Conservation (phyloP, 2,329 filamentous ascomycete genomes). For the Cladosporium halotolerans region DNA sequence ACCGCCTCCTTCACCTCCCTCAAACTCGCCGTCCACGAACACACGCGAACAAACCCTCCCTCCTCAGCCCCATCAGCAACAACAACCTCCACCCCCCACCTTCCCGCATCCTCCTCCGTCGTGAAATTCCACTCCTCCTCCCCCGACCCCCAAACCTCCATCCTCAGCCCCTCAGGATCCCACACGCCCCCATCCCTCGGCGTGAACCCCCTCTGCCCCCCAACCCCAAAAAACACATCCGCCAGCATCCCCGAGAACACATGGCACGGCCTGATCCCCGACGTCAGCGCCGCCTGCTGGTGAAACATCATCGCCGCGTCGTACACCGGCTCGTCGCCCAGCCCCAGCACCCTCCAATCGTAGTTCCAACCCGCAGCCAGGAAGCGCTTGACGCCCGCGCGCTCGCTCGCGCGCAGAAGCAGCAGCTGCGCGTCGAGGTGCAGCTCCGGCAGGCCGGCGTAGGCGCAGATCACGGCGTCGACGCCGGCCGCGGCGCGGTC, state of each 20-base stretch:
- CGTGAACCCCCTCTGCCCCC: background rate
- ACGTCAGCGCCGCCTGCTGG: constrained; percentile 8
- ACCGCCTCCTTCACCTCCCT: background rate
- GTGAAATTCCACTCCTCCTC: constrained; percentile 2
- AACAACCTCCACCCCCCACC: background rate
- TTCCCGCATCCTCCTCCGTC: constrained; percentile 1
- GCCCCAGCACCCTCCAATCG: constrained; percentile 11
- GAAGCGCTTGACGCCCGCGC: constrained; percentile 10
- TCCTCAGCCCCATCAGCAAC: background rate
- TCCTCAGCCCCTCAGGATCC: background rate
- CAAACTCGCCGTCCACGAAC: constrained; percentile 1
- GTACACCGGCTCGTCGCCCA: constrained; percentile 10
- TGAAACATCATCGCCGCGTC: constrained; percentile 11
- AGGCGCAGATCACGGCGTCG: constrained; percentile 13
- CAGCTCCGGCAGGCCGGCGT: constrained; percentile 11
- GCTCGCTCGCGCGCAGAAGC: constrained; percentile 12
- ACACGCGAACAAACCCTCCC: background rate
- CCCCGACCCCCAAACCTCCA: constrained; percentile 2
- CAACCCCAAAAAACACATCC: constrained; percentile 11
- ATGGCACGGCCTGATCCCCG: constrained; percentile 11
- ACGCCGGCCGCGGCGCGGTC: constrained; percentile 10
- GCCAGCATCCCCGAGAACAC: constrained; percentile 14
- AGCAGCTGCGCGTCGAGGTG: constrained; percentile 13
- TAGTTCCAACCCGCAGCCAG: constrained; percentile 12
- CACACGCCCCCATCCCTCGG: background rate